Evolutionary conservation across 148 eudicot genomes (phyloP).

Genomic region (Agrostemma githago): DNA sequence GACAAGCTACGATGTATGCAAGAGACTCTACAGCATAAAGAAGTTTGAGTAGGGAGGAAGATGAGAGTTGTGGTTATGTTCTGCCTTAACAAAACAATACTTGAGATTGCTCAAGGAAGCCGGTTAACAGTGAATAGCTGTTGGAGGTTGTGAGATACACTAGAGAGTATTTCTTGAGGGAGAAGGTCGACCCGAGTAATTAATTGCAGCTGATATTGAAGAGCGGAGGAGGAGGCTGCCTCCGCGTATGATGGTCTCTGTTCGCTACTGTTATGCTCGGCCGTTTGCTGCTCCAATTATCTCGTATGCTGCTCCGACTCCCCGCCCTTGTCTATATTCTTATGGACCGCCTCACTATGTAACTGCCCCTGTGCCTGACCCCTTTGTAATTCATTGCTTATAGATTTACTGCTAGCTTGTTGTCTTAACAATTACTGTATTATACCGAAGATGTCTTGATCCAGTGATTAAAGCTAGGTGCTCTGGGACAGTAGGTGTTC

Average conservation of each 20-base stretch:
- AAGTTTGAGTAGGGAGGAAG: constrained; percentile 13
- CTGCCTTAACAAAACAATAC: neutral
- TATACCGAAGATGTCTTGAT: no score
- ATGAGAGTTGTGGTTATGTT: constrained; percentile 15
- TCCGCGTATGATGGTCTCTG: neutral
- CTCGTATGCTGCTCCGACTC: neutral
- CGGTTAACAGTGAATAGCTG: neutral
- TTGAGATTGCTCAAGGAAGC: constrained; percentile 2
- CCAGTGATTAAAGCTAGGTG: no score
- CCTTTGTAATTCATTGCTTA: neutral
- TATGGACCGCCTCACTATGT: neutral
- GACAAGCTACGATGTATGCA: neutral
- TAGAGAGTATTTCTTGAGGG: neutral
- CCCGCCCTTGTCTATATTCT: neutral
- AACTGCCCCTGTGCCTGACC: neutral
- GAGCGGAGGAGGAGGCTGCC: neutral
- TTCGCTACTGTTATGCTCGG: neutral
- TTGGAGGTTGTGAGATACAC: neutral
- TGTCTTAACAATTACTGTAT: no score
- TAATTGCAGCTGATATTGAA: neutral
- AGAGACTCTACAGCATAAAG: constrained; percentile 5
- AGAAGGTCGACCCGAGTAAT: neutral
- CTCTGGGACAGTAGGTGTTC: no score
- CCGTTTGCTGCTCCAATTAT: neutral
- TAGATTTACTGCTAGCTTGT: neutral